Percentiles rank a stretch among this genome's conserved stretches.
Conservation (phyloP, 2,329 filamentous ascomycete species). For the Lachnellula subtilissima region DNA sequence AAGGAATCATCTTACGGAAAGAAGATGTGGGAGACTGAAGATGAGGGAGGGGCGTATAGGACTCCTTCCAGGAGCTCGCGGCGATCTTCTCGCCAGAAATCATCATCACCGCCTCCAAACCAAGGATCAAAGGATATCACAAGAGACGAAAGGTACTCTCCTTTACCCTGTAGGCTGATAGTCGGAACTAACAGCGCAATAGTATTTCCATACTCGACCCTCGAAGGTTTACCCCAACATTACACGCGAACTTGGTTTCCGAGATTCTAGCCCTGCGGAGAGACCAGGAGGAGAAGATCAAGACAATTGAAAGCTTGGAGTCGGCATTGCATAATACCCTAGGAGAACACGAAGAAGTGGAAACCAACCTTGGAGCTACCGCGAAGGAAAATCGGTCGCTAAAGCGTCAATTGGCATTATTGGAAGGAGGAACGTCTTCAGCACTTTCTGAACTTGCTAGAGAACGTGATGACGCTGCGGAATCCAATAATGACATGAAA, state of each 20-base stretch:
- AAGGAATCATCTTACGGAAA: constrained; percentile 33
- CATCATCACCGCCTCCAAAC: constrained; percentile 54
- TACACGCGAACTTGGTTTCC: constrained; percentile 90
- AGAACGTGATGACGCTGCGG: constrained; percentile 80
- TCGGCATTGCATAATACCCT: constrained; percentile 63
- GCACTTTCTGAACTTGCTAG: constrained; percentile 77
- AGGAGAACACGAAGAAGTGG: constrained; percentile 69
- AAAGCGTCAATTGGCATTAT: constrained; percentile 77
- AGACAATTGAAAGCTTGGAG: constrained; percentile 82
- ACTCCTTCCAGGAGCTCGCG: constrained; percentile 66
- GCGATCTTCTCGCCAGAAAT: constrained; percentile 36
- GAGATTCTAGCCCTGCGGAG: constrained; percentile 84
- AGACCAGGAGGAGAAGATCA: constrained; percentile 86
- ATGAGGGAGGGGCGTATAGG: constrained; percentile 55
- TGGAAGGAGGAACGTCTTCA: constrained; percentile 84
- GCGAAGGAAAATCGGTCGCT: constrained; percentile 74
- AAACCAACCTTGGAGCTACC: constrained; percentile 55
- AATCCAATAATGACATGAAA: constrained; percentile 65
- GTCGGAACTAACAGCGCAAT: constrained; percentile 13
- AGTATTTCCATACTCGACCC: constrained; percentile 70
- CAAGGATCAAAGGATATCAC: constrained; percentile 54
- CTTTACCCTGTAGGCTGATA: constrained; percentile 38
- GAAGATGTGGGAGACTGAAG: constrained; percentile 58
- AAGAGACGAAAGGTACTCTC: constrained; percentile 53
- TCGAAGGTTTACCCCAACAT: constrained; percentile 85